These are phyloP conservation scores for Drechslerella dactyloides DNA, from an alignment of 2,329 filamentous ascomycete genomes.

Conservation along the genomic window DNA sequence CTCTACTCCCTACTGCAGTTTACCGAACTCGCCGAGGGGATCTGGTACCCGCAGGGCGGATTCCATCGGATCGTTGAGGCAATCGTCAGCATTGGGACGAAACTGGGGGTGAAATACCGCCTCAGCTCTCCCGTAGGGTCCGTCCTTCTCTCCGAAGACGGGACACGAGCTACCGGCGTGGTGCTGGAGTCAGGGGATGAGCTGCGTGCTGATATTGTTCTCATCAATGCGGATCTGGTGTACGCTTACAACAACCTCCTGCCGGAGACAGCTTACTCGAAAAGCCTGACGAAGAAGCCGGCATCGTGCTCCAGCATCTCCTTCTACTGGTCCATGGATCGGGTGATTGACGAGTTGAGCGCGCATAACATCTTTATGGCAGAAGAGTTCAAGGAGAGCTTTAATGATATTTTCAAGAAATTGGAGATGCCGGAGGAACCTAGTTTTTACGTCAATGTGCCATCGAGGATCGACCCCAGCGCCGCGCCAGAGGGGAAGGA, in stretches of 20 bases:
- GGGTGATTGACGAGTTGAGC: conserved; percentile 67
- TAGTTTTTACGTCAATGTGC: conserved; percentile 79
- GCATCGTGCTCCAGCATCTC: conserved; percentile 41
- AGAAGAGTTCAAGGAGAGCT: conserved; percentile 73
- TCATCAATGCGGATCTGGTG: conserved; percentile 75
- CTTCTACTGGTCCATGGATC: conserved; percentile 75
- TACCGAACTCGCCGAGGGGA: conserved; percentile 75
- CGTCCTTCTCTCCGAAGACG: conserved; percentile 64
- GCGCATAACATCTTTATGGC: conserved; percentile 81
- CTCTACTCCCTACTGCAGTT: conserved; percentile 78
- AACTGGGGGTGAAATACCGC: conserved; percentile 68
- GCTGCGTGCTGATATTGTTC: conserved; percentile 68
- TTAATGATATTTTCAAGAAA: conserved; percentile 75
- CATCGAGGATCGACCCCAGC: conserved; percentile 70
- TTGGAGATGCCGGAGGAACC: conserved; percentile 72
- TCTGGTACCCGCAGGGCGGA: conserved; percentile 75
- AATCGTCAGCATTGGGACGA: conserved; percentile 68
- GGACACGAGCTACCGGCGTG: conserved; percentile 66
- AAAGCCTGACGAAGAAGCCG: conserved; percentile 28
- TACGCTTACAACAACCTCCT: conserved; percentile 77
- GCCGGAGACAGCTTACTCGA: conserved; percentile 59
- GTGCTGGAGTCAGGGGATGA: conserved; percentile 65
- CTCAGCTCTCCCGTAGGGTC: conserved; percentile 66
- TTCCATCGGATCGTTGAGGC: conserved; percentile 72
- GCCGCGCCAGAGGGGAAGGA: conserved; percentile 72